These are phyloP conservation scores for Geosmithia putterillii DNA, from an alignment of 2,329 filamentous ascomycete genomes.

Conservation along the genomic window DNA sequence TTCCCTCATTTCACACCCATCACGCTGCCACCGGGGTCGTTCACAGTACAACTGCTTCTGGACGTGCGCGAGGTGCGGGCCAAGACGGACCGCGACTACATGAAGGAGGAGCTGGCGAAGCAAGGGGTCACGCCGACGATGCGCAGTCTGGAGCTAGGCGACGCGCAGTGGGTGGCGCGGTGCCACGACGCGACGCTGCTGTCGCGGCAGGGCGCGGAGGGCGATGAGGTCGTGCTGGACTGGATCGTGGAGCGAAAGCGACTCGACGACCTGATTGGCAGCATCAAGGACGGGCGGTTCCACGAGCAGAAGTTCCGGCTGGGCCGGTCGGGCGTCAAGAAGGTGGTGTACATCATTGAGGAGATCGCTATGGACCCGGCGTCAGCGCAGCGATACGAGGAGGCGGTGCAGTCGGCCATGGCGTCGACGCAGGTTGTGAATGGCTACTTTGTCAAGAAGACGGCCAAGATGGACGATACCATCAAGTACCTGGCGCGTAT, in stretches of 20 bases:
- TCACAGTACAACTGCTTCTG: slow-evolving; percentile 60
- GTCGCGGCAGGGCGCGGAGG: slow-evolving; percentile 42
- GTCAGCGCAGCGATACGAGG: slow-evolving; percentile 43
- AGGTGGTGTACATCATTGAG: slow-evolving; percentile 70
- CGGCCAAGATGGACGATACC: slow-evolving; percentile 63
- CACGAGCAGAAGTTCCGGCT: slow-evolving; percentile 78
- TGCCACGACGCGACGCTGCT: slow-evolving; percentile 47
- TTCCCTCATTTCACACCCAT: slow-evolving; percentile 46
- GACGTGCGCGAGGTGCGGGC: slow-evolving; percentile 66
- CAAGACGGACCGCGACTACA: slow-evolving; percentile 64
- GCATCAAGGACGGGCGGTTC: slow-evolving; percentile 73
- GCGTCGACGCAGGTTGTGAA: slow-evolving; percentile 68
- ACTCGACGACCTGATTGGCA: slow-evolving; percentile 66
- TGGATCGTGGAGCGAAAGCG: slow-evolving; percentile 75
- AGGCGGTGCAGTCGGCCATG: slow-evolving; percentile 60
- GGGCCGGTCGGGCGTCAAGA: slow-evolving; percentile 57
- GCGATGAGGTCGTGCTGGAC: slow-evolving; percentile 62
- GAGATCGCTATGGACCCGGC: slow-evolving; percentile 51
- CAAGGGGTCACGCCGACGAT: slow-evolving; percentile 54
- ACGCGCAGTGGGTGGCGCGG: slow-evolving; percentile 71
- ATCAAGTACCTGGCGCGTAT: slow-evolving; percentile 64
- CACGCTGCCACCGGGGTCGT: slow-evolving; percentile 48
- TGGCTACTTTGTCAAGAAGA: slow-evolving; percentile 68
- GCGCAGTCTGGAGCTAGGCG: slow-evolving; percentile 58
- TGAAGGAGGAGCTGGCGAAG: slow-evolving; percentile 58